A percentile compares a stretch with the other conserved stretches of the same genome.
These are phyloP conservation scores for Russula sp. DNA, from an alignment of 768 basidiomycete genomes.

Conservation along the genomic window DNA sequence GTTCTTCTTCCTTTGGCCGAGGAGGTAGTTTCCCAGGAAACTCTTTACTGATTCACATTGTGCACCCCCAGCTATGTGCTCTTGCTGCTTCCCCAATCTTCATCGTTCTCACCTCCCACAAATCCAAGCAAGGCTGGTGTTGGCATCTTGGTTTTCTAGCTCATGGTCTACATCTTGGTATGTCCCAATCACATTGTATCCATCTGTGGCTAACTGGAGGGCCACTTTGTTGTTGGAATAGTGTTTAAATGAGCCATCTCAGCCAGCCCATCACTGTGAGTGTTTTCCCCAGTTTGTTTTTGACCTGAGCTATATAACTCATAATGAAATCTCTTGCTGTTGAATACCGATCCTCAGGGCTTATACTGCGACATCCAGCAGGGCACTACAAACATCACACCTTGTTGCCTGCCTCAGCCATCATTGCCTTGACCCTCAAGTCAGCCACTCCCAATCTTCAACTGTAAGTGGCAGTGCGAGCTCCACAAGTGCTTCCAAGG, in stretches of 20 bases:
- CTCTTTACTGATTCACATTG: not conserved
- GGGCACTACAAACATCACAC: slow-evolving; percentile 47
- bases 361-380: slow-evolving; percentile 70
- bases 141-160: slow-evolving; percentile 48
- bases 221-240: not conserved
- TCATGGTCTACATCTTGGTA: slow-evolving; percentile 51
- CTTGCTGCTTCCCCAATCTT: slow-evolving; percentile 56
- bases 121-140: slow-evolving; percentile 43
- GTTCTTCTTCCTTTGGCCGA: no score
- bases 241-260: slow-evolving; percentile 42
- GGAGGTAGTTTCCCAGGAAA: no score
- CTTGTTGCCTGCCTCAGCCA: slow-evolving; percentile 57
- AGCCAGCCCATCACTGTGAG: slow-evolving; percentile 55
- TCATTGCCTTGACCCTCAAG: slow-evolving; percentile 53
- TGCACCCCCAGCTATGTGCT: slow-evolving; percentile 52
- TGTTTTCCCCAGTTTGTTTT: not conserved
- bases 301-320: not conserved
- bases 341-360: slow-evolving; percentile 35
- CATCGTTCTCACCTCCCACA: slow-evolving; percentile 51
- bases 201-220: no score
- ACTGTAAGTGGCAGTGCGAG: not conserved
- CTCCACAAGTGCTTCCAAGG: not conserved
- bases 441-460: slow-evolving; percentile 5
- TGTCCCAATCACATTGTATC: no score
- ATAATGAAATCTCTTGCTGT: not conserved